These are phyloP conservation scores for Eimeria tenella DNA, from an alignment of 169 alveolate species.

Conservation along the genomic window DNA sequence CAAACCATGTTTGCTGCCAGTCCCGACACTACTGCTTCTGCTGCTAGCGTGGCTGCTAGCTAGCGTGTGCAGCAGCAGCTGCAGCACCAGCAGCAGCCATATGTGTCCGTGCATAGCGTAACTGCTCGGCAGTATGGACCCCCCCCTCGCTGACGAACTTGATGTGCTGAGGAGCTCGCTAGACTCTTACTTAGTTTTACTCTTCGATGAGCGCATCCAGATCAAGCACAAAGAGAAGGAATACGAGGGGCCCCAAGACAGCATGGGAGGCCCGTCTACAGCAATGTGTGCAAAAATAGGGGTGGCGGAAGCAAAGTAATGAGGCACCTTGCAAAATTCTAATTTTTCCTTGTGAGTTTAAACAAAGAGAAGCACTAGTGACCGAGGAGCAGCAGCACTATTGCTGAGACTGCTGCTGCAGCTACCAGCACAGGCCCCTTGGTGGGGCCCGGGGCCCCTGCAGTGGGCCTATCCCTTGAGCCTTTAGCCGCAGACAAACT, in stretches of 20 bases:
- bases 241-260: background rate
- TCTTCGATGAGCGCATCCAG: no score
- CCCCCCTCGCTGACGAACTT: background rate
- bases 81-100: conserved; percentile 37
- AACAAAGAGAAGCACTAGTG: no score
- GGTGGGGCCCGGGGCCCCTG: no score
- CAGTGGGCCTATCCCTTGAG: no score
- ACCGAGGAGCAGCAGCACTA: no score
- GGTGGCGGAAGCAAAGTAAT: no score
- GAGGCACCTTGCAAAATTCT: no score
- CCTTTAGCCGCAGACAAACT: no score
- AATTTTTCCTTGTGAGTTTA: no score
- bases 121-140: background rate
- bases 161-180: background rate
- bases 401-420: no score
- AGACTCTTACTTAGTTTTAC: no score
- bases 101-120: background rate
- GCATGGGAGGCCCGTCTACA: background rate
- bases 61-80: conserved; percentile 27
- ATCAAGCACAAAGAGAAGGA: background rate
- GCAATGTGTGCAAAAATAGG: background rate
- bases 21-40: background rate
- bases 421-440: no score
- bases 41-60: background rate
- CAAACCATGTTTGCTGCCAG: background rate